Percentiles rank a stretch among this genome's conserved stretches.
Conservation (phyloP, 2,329 filamentous ascomycete species). For the Boeremia exigua region DNA sequence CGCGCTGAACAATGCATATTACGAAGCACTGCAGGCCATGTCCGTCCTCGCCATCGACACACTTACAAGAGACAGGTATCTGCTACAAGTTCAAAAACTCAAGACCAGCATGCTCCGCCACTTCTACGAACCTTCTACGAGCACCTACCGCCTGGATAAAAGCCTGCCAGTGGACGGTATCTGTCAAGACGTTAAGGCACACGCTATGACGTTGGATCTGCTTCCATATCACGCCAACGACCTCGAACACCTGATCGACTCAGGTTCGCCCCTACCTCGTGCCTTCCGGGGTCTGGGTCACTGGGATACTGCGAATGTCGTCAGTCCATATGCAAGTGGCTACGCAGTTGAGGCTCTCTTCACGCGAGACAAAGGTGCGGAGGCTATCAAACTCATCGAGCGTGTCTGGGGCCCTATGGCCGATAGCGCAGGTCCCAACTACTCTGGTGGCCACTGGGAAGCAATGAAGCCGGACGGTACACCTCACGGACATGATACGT, state of each 20-base stretch:
- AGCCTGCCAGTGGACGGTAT: conserved; percentile 5
- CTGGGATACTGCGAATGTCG: conserved; percentile 10
- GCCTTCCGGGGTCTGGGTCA: conserved; percentile 14
- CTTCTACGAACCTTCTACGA: conserved; percentile 3
- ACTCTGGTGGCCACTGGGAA: conserved; percentile 17
- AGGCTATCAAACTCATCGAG: conserved; percentile 7
- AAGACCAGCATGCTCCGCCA: conserved; percentile 1
- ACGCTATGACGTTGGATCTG: conserved; percentile 4
- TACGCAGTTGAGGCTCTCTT: conserved; percentile 16
- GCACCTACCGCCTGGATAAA: conserved; percentile 1
- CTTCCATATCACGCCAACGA: conserved; percentile 1
- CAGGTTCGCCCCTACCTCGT: neutral
- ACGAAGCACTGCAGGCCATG: conserved; percentile 13
- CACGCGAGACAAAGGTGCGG: neutral
- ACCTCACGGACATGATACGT: conserved; percentile 14
- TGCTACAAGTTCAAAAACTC: neutral
- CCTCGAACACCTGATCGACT: conserved; percentile 2
- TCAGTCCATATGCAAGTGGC: conserved; percentile 13
- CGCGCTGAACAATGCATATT: conserved; percentile 15
- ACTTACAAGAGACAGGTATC: neutral
- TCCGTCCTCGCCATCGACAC: neutral
- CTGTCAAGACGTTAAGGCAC: conserved; percentile 14
- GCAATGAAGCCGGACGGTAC: conserved; percentile 14
- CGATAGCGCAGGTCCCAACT: conserved; percentile 3
- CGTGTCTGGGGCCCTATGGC: conserved; percentile 16